Base-by-base conservation (phyloP, 352 stramenopile genomes). In the Bremia lactucae region DNA sequence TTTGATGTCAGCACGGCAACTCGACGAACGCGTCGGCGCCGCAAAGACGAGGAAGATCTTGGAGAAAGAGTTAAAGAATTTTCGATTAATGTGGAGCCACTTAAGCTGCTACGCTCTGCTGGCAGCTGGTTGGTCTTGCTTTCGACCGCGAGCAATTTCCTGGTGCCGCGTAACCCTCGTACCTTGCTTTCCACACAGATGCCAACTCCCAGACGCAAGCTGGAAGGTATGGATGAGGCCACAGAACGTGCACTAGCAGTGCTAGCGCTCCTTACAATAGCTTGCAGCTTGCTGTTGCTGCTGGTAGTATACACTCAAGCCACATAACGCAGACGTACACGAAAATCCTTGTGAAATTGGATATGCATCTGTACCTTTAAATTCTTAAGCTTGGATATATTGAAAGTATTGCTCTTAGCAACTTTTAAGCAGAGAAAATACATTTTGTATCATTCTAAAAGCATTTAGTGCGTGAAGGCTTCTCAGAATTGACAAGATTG, bases 21-120 rank as follows among this genome's bases (percentile, higher is more conserved):
- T 6, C 55, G 57, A 5, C 28, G 58, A 31, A 68, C 65, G 35
- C 49, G 57, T 29, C 49, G 57, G 1, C 54, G 62, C 1, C 62
- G 58, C 20, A 72, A 72, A 47, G 62, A 72, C 2, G 62, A 72
- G 15, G 58, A 72, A 25, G 62, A 72, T 34, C 36, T 68, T 33
- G 62, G 61, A 20, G 58, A 72, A 33, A 48, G 68, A 4, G n/a
- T 18, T n/a, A 36, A 20, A 1, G 19, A 47, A n/a, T 41, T 63
- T 13, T n/a, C 36, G 1, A 20, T 63, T 13, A 63, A 47, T 19
- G 55, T 53, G 31, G 41, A 68, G 46, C 58, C 59, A 18, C 28
- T 57, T 8, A 50, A 64, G 38, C 16, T 72, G 13, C 36, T 66
- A 25, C 62, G 55, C 21, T 49, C 46, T 0, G 35, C 57, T 16